phyloP scores from a whole-genome alignment of 2,329 filamentous ascomycete species.

The Pseudogymnoascus sp. region DNA sequence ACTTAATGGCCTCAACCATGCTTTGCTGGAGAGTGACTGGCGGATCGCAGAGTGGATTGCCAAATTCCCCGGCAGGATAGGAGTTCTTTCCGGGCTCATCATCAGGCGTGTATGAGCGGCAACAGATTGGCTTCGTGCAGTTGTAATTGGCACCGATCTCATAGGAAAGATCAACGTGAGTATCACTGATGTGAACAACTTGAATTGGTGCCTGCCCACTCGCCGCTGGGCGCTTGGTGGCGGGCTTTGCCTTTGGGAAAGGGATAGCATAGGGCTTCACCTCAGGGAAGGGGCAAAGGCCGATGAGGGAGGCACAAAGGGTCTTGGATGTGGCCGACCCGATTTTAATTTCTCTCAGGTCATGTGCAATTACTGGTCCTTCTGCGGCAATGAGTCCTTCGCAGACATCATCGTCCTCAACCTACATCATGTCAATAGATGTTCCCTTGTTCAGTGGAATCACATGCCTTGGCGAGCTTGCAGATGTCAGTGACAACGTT shows the following conservation, averaged over 20 bases:
- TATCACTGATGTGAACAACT: slow-evolving; percentile 37
- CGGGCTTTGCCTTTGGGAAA: slow-evolving; percentile 31
- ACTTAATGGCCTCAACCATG: slow-evolving; percentile 33
- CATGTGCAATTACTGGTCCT: slow-evolving; percentile 46
- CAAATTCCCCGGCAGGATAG: slow-evolving; percentile 33
- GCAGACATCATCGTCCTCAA: slow-evolving; percentile 30
- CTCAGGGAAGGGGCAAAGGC: slow-evolving; percentile 30
- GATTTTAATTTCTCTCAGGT: slow-evolving; percentile 41
- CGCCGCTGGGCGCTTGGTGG: slow-evolving; percentile 27
- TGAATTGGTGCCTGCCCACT: slow-evolving; percentile 33
- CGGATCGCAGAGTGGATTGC: slow-evolving; percentile 34
- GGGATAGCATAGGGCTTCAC: slow-evolving; percentile 29
- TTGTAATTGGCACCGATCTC: slow-evolving; percentile 33
- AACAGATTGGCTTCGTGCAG: slow-evolving; percentile 38
- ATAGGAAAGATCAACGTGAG: slow-evolving; percentile 36
- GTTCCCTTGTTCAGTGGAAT: slow-evolving; percentile 13
- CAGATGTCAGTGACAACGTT: slow-evolving; percentile 33
- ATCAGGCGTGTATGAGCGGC: slow-evolving; percentile 30
- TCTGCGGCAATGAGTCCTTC: slow-evolving; percentile 44
- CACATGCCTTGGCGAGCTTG: slow-evolving; percentile 17
- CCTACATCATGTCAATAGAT: slow-evolving; percentile 16
- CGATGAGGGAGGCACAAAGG: slow-evolving; percentile 48
- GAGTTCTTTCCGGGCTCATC: slow-evolving; percentile 33
- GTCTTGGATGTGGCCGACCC: slow-evolving; percentile 43
- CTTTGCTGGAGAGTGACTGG: slow-evolving; percentile 34